phyloP scores from a whole-genome alignment of 495 filamentous ascomycete genomes.

The Podospora pseudoanserina region DNA sequence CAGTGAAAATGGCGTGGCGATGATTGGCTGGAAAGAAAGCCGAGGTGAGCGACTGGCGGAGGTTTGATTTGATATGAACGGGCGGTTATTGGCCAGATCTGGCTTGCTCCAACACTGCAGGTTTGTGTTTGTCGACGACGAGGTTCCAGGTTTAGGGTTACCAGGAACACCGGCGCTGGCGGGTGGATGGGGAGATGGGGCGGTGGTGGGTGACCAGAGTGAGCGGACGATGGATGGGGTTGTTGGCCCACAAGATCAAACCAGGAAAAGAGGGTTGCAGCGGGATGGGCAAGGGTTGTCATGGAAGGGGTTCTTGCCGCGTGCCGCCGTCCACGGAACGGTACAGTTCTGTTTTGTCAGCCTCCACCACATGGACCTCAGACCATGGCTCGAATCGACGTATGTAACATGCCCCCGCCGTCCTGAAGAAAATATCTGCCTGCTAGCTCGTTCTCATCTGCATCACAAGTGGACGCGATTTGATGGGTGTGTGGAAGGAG shows the following conservation, averaged over 20 bases:
- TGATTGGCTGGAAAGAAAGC: constrained; percentile 20
- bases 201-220: too few species aligned
- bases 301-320: not conserved
- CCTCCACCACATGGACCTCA: not conserved
- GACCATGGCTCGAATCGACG: not conserved
- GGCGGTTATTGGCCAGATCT: constrained; percentile 20
- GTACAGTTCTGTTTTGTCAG: not conserved
- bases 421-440: not conserved
- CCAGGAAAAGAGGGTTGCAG: not conserved
- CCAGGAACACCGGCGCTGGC: not conserved
- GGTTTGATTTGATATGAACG: constrained; percentile 22
- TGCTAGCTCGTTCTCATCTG: not conserved
- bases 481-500: not conserved
- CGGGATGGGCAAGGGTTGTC: not conserved
- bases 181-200: not conserved
- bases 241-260: not conserved
- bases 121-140: not conserved
- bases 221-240: not conserved
- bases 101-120: not conserved
- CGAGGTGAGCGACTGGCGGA: constrained; percentile 15
- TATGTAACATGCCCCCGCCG: not conserved
- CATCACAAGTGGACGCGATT: not conserved
- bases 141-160: not conserved
- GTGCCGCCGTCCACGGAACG: not conserved
- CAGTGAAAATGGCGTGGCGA: constrained; percentile 10